Conservation (phyloP, 495 filamentous ascomycete genomes). For the Aspergillus sclerotioniger region DNA sequence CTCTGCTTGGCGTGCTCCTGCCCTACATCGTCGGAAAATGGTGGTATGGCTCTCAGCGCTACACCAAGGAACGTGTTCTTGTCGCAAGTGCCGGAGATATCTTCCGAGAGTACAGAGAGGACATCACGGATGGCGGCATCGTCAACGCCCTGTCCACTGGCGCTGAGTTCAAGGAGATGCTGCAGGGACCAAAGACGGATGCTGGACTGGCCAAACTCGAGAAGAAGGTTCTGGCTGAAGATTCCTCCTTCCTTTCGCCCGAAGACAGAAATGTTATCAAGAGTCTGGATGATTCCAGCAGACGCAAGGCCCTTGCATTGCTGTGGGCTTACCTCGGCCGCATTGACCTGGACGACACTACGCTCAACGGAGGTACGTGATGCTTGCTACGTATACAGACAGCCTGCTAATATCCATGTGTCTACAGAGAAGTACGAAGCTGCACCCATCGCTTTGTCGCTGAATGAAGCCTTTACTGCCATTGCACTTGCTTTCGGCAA, state of each 20-base stretch:
- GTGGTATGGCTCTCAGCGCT: constrained; percentile 95
- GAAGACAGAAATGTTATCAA: constrained; percentile 63
- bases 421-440: constrained; percentile 66
- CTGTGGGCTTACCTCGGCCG: constrained; percentile 94
- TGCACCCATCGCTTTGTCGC: constrained; percentile 76
- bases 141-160: constrained; percentile 77
- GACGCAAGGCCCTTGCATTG: constrained; percentile 82
- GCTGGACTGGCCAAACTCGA: constrained; percentile 77
- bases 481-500: constrained; percentile 87
- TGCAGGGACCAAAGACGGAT: constrained; percentile 73
- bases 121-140: constrained; percentile 74
- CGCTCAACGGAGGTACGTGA: constrained; percentile 69
- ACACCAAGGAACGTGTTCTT: constrained; percentile 88
- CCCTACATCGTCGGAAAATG: constrained; percentile 93
- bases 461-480: constrained; percentile 81
- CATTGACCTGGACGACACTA: constrained; percentile 69
- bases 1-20: constrained; percentile 80
- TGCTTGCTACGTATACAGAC: background rate
- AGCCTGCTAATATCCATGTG: constrained; percentile 9
- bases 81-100: constrained; percentile 90
- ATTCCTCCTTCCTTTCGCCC: constrained; percentile 45
- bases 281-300: constrained; percentile 68
- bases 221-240: constrained; percentile 65
- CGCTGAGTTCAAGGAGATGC: constrained; percentile 70
- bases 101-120: constrained; percentile 86